Evolutionary conservation across 345 rosid species (phyloP).

Genomic region (Tarenaya hassleriana): DNA sequence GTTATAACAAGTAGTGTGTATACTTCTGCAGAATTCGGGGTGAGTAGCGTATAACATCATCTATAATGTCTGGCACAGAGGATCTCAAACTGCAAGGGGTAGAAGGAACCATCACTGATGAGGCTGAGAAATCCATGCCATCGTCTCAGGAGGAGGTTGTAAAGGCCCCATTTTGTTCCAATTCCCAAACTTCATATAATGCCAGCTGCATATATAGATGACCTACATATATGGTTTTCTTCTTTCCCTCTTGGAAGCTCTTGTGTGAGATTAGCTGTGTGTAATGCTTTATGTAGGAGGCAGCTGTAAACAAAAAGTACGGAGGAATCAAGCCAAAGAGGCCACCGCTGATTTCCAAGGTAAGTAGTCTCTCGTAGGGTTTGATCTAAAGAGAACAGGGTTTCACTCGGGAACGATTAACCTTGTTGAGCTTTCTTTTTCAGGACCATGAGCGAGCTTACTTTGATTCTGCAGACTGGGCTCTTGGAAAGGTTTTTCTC

Average conservation of each 20-base stretch:
- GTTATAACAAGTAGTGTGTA: no score
- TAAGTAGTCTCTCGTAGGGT: slow-evolving; percentile 8
- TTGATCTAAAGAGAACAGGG: no score
- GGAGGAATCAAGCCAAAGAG: slow-evolving; percentile 96
- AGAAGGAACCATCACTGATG: no score
- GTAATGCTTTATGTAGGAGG: slow-evolving; percentile 44
- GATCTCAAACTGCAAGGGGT: no score
- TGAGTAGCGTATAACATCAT: no score
- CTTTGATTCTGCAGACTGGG: slow-evolving; percentile 99
- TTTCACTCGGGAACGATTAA: no score
- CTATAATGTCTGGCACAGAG: no score
- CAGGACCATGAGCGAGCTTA: slow-evolving; percentile 97
- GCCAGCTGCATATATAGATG: neutral
- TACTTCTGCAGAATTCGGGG: no score
- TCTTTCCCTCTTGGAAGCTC: neutral
- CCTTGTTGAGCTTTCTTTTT: neutral
- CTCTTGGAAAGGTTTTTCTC: slow-evolving; percentile 70
- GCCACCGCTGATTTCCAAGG: slow-evolving; percentile 98
- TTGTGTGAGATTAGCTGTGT: slow-evolving; percentile 3
- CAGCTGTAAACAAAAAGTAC: slow-evolving; percentile 68
- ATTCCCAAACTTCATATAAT: neutral
- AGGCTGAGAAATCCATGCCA: no score
- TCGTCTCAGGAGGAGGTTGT: no score
- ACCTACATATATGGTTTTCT: neutral
- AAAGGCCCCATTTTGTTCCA: no score